Evolutionary conservation across 2,329 filamentous ascomycete genomes (phyloP), one percentile per base, ranked within the genome.

Genomic region (Aspergillus sergii): DNA sequence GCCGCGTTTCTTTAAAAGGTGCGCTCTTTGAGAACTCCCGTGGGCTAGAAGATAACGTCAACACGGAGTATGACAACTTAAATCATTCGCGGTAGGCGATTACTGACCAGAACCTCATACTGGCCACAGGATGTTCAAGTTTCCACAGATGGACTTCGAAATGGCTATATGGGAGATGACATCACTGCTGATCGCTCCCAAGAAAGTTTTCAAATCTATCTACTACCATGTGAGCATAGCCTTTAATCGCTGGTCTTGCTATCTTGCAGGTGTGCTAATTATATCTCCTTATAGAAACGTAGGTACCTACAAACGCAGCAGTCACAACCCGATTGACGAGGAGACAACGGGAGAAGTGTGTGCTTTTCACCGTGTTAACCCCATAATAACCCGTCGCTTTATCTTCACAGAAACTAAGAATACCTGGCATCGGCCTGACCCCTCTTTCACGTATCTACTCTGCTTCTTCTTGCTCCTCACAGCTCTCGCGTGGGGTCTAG

Each of bases 121-220:
- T 28, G n/a, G 43, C 23, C 57, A n/a, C 39, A 84, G 83, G 62
- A 79, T 90, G 57, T 89, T 90, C 83, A 91, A 91, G 75, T 90
- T 90, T 72, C 88, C 88, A 12, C 88, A 89, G 70, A 90, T 91
- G 88, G 88, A 91, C 80, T 91, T 91, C 73, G 88, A 91, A 74
- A 89, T 89, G 83, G 88, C 88, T 23, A 85, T 89, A 69, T 91
- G 88, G 88, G 88, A 91, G 76, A 90, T 91, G 85, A 89, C 86
- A 65, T 86, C 85, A 70, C 80, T 91, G 59, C 82, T 91, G 67
- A 87, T 90, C 73, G 86, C 88, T 36, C 88, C 88, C 0, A 90
- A 90, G 79, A 90, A 90, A 74, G 88, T 91, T 57, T 91, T 91
- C 75, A 82, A 88, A 66, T 88, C 87, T 51, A 89, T 90, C 76